Evolutionary conservation across 2,329 filamentous ascomycete species (phyloP).

Genomic region (Penicillium sp.): DNA sequence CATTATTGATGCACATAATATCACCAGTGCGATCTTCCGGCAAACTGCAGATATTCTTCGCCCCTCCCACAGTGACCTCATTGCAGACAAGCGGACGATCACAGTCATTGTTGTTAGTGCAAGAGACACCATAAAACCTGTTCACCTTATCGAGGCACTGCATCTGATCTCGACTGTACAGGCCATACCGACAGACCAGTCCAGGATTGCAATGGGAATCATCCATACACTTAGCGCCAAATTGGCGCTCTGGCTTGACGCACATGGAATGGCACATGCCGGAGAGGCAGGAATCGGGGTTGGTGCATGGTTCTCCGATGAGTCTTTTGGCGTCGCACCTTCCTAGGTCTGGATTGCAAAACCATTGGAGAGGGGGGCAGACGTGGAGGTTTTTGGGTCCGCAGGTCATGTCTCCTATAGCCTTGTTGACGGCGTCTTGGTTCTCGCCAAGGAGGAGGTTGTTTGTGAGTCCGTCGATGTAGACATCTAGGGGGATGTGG

Average conservation of each 20-base stretch:
- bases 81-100: slow-evolving; percentile 9
- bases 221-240: not conserved
- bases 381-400: not conserved
- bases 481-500: slow-evolving; percentile 7
- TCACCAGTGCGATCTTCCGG: not conserved
- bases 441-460: not conserved
- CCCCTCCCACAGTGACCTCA: slow-evolving; percentile 1
- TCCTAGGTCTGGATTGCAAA: not conserved
- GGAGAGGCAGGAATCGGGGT: not conserved
- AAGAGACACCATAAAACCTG: slow-evolving; percentile 1
- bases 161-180: not conserved
- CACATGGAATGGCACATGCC: not conserved
- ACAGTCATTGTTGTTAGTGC: slow-evolving; percentile 7
- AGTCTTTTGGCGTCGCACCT: not conserved
- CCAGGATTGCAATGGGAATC: not conserved
- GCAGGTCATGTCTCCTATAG: not conserved
- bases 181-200: slow-evolving; percentile 6
- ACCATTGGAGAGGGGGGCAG: slow-evolving; percentile 1
- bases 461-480: not conserved
- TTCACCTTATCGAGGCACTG: slow-evolving; percentile 4
- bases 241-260: not conserved
- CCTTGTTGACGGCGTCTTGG: not conserved
- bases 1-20: slow-evolving; percentile 1
- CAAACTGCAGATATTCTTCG: slow-evolving; percentile 5
- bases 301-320: not conserved